Evolutionary conservation across 257 asterid species (phyloP), one percentile per base, ranked within the genome.

Genomic region (Solanum sitiens): DNA sequence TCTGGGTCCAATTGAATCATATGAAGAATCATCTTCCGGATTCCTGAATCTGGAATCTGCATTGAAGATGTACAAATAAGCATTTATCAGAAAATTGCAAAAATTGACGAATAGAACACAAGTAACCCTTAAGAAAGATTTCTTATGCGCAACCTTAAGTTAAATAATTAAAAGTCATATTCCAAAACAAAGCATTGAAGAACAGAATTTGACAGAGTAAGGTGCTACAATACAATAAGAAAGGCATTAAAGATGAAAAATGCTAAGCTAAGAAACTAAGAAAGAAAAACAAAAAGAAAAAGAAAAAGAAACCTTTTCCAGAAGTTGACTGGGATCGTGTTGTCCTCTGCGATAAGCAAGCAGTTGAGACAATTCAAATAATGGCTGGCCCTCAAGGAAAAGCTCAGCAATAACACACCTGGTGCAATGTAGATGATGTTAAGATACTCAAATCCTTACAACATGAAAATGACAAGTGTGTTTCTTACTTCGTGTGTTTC

Each of bases 351-450:
- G 96, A 91, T 97, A 97, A 37, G 99, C 95, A 91, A 96, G 99
- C 88, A 97, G 92, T 88, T 97, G 99, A 88, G 99, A 95, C 91
- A 96, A 93, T 90, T 97, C 99, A 89, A 97, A 97, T 90, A 97
- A 90, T 37, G 99, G 98, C 88, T 96, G 99, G 87, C 99, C 99
- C 93, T 97, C 99, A 84, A 96, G 98, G 91, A 97, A 97, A 90
- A 97, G 99, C 95, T 97, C 99, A 67, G 98, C 99, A 90, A 97
- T 94, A 89, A 97, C 99, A 93, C 99, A 97, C 92, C 99, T 97
- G 95, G 90, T 88, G 82, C 88, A 90, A 89, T 37, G 63, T 73
- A 63, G 14, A 30, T 44, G 56, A 86, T 45, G 84, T 86, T 67
- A 71, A 47, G 32, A 86, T 47, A 86, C 70, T 86, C 35, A 40